Evolutionary conservation across 495 filamentous ascomycete species (phyloP).

Genomic region (Oidiodendron maius): DNA sequence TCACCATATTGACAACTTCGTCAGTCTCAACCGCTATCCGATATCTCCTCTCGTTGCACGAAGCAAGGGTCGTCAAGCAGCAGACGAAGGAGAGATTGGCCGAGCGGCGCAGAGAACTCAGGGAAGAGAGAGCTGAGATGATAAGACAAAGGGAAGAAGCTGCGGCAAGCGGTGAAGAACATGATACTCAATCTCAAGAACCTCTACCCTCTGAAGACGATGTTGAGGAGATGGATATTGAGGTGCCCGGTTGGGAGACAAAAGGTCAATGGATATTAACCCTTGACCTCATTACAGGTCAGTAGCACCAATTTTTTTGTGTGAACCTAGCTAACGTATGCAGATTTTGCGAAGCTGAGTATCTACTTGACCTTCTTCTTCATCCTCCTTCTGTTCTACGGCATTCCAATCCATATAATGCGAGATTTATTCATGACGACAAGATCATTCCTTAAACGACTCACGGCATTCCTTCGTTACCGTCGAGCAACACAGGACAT

Average conservation of each 20-base stretch:
- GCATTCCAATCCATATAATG: constrained; percentile 92
- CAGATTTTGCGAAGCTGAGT: constrained; percentile 84
- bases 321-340: constrained; percentile 16
- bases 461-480: constrained; percentile 82
- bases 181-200: constrained; percentile 22
- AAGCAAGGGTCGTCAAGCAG: constrained; percentile 64
- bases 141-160: constrained; percentile 53
- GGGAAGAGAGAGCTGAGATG: constrained; percentile 57
- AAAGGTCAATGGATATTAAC: constrained; percentile 92
- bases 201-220: constrained; percentile 62
- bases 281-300: constrained; percentile 78
- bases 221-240: constrained; percentile 87
- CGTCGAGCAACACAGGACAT: constrained; percentile 85
- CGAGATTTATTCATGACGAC: constrained; percentile 91
- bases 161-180: constrained; percentile 28
- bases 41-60: constrained; percentile 74
- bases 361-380: constrained; percentile 90
- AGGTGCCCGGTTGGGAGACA: constrained; percentile 93
- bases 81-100: constrained; percentile 62
- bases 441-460: constrained; percentile 80
- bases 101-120: constrained; percentile 50
- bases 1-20: constrained; percentile 74
- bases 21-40: constrained; percentile 73
- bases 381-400: constrained; percentile 89
- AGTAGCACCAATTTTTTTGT: constrained; percentile 13